Evolutionary conservation across 768 basidiomycete species (phyloP), one percentile per base, ranked within the genome.

Genomic region (Scleroderma citrinum): DNA sequence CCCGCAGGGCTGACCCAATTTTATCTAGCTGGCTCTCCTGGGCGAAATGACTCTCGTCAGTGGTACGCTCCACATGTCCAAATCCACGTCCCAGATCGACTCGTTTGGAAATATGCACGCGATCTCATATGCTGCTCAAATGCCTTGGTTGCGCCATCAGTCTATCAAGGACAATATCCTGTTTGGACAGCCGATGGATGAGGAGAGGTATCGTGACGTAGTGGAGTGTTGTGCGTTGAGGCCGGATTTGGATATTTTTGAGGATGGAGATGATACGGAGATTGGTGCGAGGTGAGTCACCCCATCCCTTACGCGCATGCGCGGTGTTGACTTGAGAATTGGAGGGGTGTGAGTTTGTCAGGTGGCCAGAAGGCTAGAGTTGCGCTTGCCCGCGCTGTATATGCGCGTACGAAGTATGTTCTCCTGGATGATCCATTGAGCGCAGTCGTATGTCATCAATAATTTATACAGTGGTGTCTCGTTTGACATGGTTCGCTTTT

Each of bases 301-400:
- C 60, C 23, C 38, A 44, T 11, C 23, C 7, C 7, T 26, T 42
- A 12, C 20, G 49, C 5, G 12, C 44, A 14, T 42, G 40, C 7
- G 24, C 12, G 26, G 46, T 14, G 39, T 42, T 19, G 4, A 36
- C 14, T 8, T 8, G 3, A 44, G 30, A 35, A 36, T 11, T 31
- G 10, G 19, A 81, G 82, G 47, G 86, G 86, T 53, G 82, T 90
- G 16, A 85, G 78, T 64, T 67, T 90, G 54, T 85, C 83, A 31
- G 89, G 89, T 26, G 88, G 89, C 5, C 88, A 91, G 67, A 91
- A 92, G 64, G 85, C 87, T 17, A 83, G 86, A 51, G 85, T 92
- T 13, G 88, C 88, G 0, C 75, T 92, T 10, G 90, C 89, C 7
- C 78, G 90, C 10, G 89, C 90, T 1, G 82, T 90, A 0, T 92